Percentiles rank a stretch among this genome's conserved stretches.
Evolutionary conservation across 148 eudicot species (phyloP).

Genomic region (Rhododendron vialii): DNA sequence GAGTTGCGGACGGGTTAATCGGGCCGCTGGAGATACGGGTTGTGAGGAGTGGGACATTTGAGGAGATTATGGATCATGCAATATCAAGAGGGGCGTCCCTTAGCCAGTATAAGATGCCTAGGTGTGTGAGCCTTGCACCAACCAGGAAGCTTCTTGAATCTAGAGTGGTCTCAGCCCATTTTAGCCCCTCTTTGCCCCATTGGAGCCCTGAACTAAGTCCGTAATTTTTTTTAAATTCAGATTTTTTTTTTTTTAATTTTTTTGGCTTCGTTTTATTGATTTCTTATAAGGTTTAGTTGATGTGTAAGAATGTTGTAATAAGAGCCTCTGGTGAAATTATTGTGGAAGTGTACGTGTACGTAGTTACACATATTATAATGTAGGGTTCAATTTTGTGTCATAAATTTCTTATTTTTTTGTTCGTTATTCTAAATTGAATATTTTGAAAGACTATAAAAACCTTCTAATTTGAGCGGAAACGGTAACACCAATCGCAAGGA

Average conservation of each 20-base stretch:
- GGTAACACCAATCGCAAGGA: too few species aligned
- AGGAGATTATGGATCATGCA: slow-evolving; percentile 78
- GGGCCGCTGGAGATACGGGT: slow-evolving; percentile 77
- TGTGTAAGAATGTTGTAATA: neutral
- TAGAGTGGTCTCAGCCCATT: slow-evolving; percentile 58
- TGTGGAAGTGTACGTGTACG: neutral
- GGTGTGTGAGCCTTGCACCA: slow-evolving; percentile 78
- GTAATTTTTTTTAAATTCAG: neutral
- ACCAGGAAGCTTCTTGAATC: slow-evolving; percentile 73
- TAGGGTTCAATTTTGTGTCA: neutral
- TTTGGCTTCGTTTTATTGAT: neutral
- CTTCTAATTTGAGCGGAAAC: too few species aligned
- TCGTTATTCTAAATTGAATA: too few species aligned
- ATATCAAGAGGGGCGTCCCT: slow-evolving; percentile 81
- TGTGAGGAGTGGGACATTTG: slow-evolving; percentile 68
- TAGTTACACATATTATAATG: neutral
- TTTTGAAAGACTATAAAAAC: too few species aligned
- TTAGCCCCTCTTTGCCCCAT: slow-evolving; percentile 55
- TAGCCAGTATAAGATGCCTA: slow-evolving; percentile 71
- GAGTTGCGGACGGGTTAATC: slow-evolving; percentile 56
- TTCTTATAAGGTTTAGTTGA: neutral
- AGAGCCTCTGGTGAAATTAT: neutral
- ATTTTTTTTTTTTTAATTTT: neutral
- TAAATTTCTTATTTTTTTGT: neutral
- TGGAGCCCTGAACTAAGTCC: slow-evolving; percentile 67